These are phyloP conservation scores for Claviceps sp. DNA, from an alignment of 2,329 filamentous ascomycete species.

Conservation along the genomic window DNA sequence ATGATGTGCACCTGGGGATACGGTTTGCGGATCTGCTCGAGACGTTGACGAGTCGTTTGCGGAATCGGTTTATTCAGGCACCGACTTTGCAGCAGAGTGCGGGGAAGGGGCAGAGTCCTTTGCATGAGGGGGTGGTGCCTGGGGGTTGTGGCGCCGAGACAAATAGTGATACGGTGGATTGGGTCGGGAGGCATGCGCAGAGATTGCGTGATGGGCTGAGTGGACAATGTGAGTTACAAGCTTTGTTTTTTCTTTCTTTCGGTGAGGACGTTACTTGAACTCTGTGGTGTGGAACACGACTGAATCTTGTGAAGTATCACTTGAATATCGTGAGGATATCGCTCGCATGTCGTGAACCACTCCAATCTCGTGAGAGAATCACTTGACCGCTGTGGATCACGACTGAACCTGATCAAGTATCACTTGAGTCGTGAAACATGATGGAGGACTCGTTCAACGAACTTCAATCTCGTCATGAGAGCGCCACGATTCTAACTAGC, in stretches of 20 bases:
- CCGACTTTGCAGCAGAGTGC: conserved; percentile 32
- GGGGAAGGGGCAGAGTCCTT: conserved; percentile 28
- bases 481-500: no score
- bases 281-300: not conserved
- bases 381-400: no score
- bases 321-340: no score
- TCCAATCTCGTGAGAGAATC: no score
- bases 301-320: no score
- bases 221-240: conserved; percentile 20
- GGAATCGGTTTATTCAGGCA: conserved; percentile 59
- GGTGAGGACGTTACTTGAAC: no score
- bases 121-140: conserved; percentile 16
- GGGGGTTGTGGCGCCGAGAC: not conserved
- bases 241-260: not conserved
- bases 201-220: conserved; percentile 27
- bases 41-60: conserved; percentile 59
- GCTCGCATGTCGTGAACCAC: no score
- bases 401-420: no score
- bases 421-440: no score
- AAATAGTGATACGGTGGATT: conserved; percentile 11
- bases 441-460: no score
- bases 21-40: conserved; percentile 74
- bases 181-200: conserved; percentile 25
- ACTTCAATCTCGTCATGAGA: no score
- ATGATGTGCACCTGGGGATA: conserved; percentile 75